phyloP scores from a whole-genome alignment of 2,329 filamentous ascomycete genomes.

The Neodidymelliopsis sp. region DNA sequence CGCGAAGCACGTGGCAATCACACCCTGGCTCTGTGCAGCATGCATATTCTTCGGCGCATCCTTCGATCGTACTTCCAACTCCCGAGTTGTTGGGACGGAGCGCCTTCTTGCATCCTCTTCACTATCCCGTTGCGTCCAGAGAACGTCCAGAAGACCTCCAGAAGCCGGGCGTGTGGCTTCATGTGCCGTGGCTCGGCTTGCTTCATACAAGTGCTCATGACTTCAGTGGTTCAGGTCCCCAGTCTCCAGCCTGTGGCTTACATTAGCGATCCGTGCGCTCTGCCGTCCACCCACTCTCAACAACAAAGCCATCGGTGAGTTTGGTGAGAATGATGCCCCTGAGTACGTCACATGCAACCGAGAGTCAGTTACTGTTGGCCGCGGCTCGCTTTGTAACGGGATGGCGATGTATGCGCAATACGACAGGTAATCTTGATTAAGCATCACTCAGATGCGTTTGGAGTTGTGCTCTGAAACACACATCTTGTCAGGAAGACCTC shows the following conservation, averaged over 20 bases:
- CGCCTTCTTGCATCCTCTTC: background rate
- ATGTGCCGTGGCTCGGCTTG: background rate
- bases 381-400: constrained; percentile 2
- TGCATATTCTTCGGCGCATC: no score
- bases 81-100: background rate
- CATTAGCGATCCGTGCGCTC: constrained; percentile 11
- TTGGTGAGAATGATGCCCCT: constrained; percentile 5
- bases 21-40: no score
- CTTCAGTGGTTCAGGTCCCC: constrained; percentile 1
- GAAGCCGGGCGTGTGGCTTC: constrained; percentile 1
- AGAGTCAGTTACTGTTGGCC: background rate
- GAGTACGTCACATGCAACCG: constrained; percentile 4
- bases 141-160: constrained; percentile 11
- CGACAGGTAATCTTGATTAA: background rate
- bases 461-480: constrained; percentile 1
- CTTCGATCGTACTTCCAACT: background rate
- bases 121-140: background rate
- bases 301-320: constrained; percentile 12
- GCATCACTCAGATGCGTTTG: background rate
- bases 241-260: constrained; percentile 4
- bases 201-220: background rate
- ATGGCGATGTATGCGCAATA: background rate
- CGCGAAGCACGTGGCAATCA: constrained; percentile 5
- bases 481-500: background rate
- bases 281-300: constrained; percentile 14